Evolutionary conservation across 2,329 filamentous ascomycete genomes (phyloP).

Genomic region (Sclerotiophoma versabilis): DNA sequence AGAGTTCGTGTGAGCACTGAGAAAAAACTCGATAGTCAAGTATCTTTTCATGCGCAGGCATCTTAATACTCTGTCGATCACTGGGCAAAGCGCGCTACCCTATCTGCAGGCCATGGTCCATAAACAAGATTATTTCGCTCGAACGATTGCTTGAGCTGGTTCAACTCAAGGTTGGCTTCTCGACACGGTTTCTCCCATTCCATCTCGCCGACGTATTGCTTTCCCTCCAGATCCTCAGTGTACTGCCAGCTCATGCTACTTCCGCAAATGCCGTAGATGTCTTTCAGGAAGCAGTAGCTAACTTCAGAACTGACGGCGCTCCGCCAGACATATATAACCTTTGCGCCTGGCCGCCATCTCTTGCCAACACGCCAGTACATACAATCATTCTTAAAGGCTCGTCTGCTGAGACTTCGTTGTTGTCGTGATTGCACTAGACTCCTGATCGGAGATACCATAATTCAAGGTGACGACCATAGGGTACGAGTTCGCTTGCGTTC

Average conservation of each 20-base stretch:
- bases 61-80: too few species aligned
- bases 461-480: neutral
- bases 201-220: neutral
- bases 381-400: neutral
- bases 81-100: too few species aligned
- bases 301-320: neutral
- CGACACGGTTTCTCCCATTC: neutral
- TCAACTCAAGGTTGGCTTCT: neutral
- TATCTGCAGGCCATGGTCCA: neutral
- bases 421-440: neutral
- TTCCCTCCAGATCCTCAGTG: neutral
- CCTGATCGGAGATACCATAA: neutral
- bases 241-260: neutral
- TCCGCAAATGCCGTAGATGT: neutral
- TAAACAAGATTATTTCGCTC: too few species aligned
- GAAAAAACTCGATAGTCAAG: too few species aligned
- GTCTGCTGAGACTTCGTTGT: neutral
- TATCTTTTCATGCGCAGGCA: too few species aligned
- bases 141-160: neutral
- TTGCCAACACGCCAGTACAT: constrained; percentile 3
- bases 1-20: too few species aligned
- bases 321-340: neutral
- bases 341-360: neutral
- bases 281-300: neutral
- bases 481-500: neutral